Conservation (phyloP, 2,329 filamentous ascomycete genomes). For the Dothistroma pini region DNA sequence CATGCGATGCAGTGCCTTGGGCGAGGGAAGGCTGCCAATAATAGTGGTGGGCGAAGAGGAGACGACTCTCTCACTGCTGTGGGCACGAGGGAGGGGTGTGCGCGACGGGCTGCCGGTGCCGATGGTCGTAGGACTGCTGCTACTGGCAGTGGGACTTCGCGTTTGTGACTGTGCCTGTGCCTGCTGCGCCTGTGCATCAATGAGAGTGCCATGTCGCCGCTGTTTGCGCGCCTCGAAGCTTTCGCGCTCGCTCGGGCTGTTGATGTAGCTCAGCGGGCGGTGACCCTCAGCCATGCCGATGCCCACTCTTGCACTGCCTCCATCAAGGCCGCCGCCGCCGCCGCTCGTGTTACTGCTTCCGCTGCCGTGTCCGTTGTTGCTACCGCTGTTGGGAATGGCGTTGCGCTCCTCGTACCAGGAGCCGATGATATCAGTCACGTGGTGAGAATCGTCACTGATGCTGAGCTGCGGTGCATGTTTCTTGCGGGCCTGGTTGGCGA, state of each 20-base stretch:
- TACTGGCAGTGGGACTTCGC: conserved; percentile 1
- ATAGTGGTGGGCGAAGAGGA: conserved; percentile 17
- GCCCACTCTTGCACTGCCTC: not conserved
- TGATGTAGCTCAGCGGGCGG: conserved; percentile 73
- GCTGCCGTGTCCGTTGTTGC: conserved; percentile 44
- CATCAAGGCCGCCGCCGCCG: not conserved
- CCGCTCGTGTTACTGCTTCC: conserved; percentile 16
- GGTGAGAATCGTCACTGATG: conserved; percentile 85
- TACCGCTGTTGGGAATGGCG: not conserved
- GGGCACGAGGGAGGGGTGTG: conserved; percentile 15
- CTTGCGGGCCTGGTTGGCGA: conserved; percentile 23
- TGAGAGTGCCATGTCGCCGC: conserved; percentile 27
- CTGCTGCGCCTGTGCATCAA: conserved; percentile 11
- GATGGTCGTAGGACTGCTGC: conserved; percentile 7
- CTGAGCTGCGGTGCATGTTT: conserved; percentile 58
- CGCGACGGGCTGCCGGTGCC: conserved; percentile 2
- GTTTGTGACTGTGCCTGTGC: conserved; percentile 3
- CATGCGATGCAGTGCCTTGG: conserved; percentile 26
- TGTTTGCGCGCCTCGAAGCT: conserved; percentile 36
- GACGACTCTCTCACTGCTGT: conserved; percentile 31
- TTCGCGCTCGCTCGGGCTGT: conserved; percentile 53
- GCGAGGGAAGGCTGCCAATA: conserved; percentile 15
- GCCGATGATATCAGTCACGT: conserved; percentile 91
- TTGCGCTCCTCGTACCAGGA: conserved; percentile 68
- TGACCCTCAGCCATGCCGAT: conserved; percentile 51